Evolutionary conservation across 2,329 filamentous ascomycete species (phyloP).

Genomic region (Ascochyta koolunga): DNA sequence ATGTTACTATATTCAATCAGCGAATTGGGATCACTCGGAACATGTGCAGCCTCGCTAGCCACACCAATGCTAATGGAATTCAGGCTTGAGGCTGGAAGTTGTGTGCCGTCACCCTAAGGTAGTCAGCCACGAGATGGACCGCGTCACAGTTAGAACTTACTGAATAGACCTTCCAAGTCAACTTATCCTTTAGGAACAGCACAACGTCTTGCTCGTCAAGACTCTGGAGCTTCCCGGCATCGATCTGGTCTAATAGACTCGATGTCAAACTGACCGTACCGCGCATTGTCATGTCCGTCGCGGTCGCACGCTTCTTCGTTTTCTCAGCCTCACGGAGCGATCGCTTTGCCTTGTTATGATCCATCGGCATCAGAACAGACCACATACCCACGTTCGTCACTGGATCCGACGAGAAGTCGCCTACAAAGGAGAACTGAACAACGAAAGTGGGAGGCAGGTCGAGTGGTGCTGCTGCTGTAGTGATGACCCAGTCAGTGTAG

Average conservation of each 20-base stretch:
- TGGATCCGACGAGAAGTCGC: constrained; percentile 22
- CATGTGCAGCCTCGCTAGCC: constrained; percentile 18
- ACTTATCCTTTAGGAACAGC: constrained; percentile 31
- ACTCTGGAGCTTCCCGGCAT: constrained; percentile 23
- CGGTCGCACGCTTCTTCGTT: constrained; percentile 52
- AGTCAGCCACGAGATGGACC: constrained; percentile 1
- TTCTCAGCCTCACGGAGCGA: constrained; percentile 49
- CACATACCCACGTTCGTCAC: constrained; percentile 33
- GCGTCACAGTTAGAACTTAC: constrained; percentile 18
- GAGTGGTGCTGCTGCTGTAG: constrained; percentile 11
- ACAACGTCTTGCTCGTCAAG: constrained; percentile 31
- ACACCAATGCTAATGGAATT: constrained; percentile 23
- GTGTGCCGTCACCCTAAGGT: constrained; percentile 19
- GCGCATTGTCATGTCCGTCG: constrained; percentile 14
- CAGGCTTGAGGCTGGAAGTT: constrained; percentile 17
- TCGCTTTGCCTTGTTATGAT: constrained; percentile 44
- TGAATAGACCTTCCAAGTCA: constrained; percentile 38
- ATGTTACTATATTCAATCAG: constrained; percentile 25
- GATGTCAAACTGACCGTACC: constrained; percentile 34
- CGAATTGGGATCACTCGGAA: constrained; percentile 23
- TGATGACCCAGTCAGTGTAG: constrained; percentile 38
- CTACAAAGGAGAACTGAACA: constrained; percentile 30
- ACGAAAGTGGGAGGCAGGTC: constrained; percentile 27
- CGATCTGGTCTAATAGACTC: constrained; percentile 32
- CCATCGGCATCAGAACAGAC: constrained; percentile 29